Percentiles rank a stretch among this genome's conserved stretches.
Evolutionary conservation across 129 eudicot species (phyloP).

Genomic region (Ambrosia artemisiifolia): DNA sequence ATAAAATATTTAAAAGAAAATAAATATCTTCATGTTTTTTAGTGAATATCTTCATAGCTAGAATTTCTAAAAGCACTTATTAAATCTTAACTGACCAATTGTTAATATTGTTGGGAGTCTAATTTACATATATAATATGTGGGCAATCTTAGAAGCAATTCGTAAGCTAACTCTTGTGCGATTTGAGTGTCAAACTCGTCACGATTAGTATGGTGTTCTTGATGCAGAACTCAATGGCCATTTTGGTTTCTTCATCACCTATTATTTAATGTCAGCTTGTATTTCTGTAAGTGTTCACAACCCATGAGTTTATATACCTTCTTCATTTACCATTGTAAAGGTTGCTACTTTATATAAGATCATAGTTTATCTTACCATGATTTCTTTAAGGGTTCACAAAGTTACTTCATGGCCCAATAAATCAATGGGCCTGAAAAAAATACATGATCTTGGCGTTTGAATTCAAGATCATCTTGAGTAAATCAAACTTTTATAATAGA

Average conservation of each 20-base stretch:
- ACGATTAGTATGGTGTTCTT: background rate
- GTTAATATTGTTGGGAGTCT: background rate
- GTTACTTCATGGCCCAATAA: too few relatives aligned
- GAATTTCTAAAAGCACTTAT: too few relatives aligned
- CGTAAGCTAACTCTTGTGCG: background rate
- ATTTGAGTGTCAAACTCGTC: constrained; percentile 1
- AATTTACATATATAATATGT: constrained; percentile 2
- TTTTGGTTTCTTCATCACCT: background rate
- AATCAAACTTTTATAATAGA: too few relatives aligned
- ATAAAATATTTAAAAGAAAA: too few relatives aligned
- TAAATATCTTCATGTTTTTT: too few relatives aligned
- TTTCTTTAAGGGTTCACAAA: too few relatives aligned
- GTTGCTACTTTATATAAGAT: constrained; percentile 11
- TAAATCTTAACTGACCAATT: too few relatives aligned
- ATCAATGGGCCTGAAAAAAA: too few relatives aligned
- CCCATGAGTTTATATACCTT: constrained; percentile 7
- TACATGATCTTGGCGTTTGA: too few relatives aligned
- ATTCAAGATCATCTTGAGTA: too few relatives aligned
- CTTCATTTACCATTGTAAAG: constrained; percentile 1
- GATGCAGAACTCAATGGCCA: background rate
- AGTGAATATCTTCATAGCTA: too few relatives aligned
- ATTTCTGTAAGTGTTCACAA: constrained; percentile 12
- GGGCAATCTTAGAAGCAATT: constrained; percentile 5
- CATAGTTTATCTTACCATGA: background rate
- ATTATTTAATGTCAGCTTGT: background rate